A percentile compares a stretch with the other conserved stretches of the same genome.
These are phyloP conservation scores for Toxoplasma gondii DNA, from an alignment of 169 alveolate species.

Conservation along the genomic window DNA sequence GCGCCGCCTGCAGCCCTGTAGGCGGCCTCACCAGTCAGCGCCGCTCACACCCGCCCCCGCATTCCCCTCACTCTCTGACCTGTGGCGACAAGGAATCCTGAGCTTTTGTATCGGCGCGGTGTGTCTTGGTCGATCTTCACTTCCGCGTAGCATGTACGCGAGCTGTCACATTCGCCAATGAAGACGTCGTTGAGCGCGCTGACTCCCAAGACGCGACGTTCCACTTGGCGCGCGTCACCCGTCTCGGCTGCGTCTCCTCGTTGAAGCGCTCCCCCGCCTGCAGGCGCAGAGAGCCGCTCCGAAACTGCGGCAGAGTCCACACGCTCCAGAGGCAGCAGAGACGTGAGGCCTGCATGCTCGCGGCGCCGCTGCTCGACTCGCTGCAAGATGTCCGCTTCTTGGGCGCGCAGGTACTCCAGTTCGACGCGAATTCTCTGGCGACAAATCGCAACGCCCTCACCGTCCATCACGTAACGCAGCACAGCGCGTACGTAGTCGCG, in stretches of 20 bases:
- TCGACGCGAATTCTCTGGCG: conserved; percentile 46
- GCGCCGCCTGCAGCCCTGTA: too few relatives aligned
- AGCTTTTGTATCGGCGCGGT: conserved; percentile 55
- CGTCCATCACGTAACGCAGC: conserved; percentile 48
- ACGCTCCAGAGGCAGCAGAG: neutral
- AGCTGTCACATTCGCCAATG: conserved; percentile 48
- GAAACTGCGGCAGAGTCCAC: too few relatives aligned
- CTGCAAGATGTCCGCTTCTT: conserved; percentile 25
- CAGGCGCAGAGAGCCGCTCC: neutral
- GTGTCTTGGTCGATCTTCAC: conserved; percentile 46
- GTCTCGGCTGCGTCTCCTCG: neutral
- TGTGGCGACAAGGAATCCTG: conserved; percentile 68
- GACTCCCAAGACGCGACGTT: neutral
- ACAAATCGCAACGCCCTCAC: conserved; percentile 14
- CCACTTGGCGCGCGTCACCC: neutral
- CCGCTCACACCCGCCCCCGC: too few relatives aligned
- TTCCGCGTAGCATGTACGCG: conserved; percentile 65
- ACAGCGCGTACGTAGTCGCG: conserved; percentile 18
- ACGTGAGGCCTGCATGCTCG: neutral
- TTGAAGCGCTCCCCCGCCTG: neutral
- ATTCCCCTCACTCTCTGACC: conserved; percentile 64
- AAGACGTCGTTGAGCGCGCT: conserved; percentile 67
- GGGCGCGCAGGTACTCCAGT: neutral
- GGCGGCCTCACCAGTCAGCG: too few relatives aligned
- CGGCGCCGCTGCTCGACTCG: conserved; percentile 10